Conservation (phyloP, 1,284 basidiomycete genomes). For the Vanrija humicola region DNA sequence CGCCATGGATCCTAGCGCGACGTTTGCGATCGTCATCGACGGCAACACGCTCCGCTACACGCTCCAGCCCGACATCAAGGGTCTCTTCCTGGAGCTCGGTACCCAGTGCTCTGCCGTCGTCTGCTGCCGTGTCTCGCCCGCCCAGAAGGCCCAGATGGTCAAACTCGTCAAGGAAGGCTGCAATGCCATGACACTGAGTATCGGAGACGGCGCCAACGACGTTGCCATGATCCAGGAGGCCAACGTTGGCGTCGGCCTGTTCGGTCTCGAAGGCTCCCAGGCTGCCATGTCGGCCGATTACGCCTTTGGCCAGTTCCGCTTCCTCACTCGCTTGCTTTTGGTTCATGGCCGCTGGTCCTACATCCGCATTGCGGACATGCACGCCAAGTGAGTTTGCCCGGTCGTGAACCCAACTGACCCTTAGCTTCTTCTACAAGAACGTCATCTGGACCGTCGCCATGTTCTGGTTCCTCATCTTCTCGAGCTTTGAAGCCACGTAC, state of each 20-base stretch:
- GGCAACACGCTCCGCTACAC: slow-evolving; percentile 88
- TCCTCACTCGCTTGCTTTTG: slow-evolving; percentile 83
- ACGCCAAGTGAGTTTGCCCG: slow-evolving; percentile 59
- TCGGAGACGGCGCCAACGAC: slow-evolving; percentile 74
- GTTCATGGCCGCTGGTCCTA: slow-evolving; percentile 98
- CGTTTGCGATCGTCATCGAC: slow-evolving; percentile 93
- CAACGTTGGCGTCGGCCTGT: slow-evolving; percentile 89
- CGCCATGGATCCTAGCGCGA: slow-evolving; percentile 29
- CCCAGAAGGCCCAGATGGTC: slow-evolving; percentile 93
- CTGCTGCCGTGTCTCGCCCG: slow-evolving; percentile 93
- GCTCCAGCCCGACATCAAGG: slow-evolving; percentile 70
- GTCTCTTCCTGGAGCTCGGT: slow-evolving; percentile 82
- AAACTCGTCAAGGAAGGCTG: slow-evolving; percentile 85
- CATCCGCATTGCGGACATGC: slow-evolving; percentile 93
- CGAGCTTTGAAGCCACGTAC: slow-evolving; percentile 88
- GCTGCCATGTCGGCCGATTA: slow-evolving; percentile 99
- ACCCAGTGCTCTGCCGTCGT: slow-evolving; percentile 97
- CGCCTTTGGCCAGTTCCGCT: slow-evolving; percentile 95
- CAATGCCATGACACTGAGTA: slow-evolving; percentile 92
- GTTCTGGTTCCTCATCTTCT: slow-evolving; percentile 89
- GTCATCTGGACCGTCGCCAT: slow-evolving; percentile 61
- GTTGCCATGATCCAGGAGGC: slow-evolving; percentile 79
- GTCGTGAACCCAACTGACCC: no score
- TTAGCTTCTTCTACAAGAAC: slow-evolving; percentile 86
- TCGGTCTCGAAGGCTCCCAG: slow-evolving; percentile 93